phyloP scores from a whole-genome alignment of 2,329 filamentous ascomycete species.

The Xenosphaeropsis pyriputrescens region DNA sequence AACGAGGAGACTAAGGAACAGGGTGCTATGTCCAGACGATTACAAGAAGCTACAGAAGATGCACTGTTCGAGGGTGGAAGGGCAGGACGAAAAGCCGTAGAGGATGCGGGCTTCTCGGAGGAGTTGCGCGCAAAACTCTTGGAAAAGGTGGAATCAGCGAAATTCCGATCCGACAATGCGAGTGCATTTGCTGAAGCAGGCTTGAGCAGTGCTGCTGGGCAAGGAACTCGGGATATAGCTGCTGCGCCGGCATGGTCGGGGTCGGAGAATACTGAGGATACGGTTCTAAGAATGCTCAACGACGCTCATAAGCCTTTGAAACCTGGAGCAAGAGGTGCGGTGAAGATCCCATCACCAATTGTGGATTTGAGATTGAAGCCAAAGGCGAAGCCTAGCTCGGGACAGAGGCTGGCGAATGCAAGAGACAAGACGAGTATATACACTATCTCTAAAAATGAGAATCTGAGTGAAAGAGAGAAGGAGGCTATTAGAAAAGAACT shows the following conservation, averaged over 20 bases:
- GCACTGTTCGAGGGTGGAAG: constrained; percentile 41
- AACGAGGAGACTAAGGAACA: constrained; percentile 4
- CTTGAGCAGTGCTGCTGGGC: constrained; percentile 42
- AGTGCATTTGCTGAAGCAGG: constrained; percentile 31
- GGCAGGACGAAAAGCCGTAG: constrained; percentile 41
- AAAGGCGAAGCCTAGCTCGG: constrained; percentile 23
- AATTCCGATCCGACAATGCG: constrained; percentile 34
- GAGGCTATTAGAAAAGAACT: constrained; percentile 60
- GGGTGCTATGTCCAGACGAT: constrained; percentile 34
- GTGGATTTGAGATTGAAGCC: constrained; percentile 36
- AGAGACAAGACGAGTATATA: constrained; percentile 42
- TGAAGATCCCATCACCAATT: constrained; percentile 25
- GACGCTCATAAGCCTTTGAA: constrained; percentile 61
- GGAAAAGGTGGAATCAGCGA: constrained; percentile 37
- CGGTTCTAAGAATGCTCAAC: constrained; percentile 70
- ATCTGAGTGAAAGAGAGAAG: constrained; percentile 55
- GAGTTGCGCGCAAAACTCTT: constrained; percentile 45
- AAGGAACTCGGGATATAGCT: constrained; percentile 54
- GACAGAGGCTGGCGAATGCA: constrained; percentile 35
- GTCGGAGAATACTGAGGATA: constrained; percentile 57
- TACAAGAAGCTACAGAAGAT: constrained; percentile 49
- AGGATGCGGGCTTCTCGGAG: constrained; percentile 48
- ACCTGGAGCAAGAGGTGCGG: constrained; percentile 29
- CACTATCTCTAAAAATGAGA: constrained; percentile 32
- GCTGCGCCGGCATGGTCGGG: constrained; percentile 64